Base-by-base conservation (phyloP, 2,329 filamentous ascomycete species). In the Lachnum nothofagi region DNA sequence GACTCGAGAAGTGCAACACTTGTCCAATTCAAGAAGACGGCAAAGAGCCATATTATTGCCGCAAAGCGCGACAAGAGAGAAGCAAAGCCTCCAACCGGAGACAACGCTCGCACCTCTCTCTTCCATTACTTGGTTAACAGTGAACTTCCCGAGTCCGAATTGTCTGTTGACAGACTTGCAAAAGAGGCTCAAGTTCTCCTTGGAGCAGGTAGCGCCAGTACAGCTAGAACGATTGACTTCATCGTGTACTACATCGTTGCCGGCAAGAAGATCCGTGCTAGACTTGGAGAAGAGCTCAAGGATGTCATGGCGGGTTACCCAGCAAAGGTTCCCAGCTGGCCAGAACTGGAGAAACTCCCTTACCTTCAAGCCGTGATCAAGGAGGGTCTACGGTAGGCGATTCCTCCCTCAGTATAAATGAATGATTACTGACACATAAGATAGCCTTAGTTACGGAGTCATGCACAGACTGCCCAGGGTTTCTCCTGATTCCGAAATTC, bases 141-240 rank as follows among this genome's bases (percentile, higher is more conserved):
- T 2, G 52, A 62, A 0, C 37, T 74, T 23, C 68, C 60, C 5
- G 59, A 53, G 1, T 57, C 67, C 3, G 70, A 75, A 44, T 67
- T 68, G 47, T 54, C 60, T 0, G 29, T 60, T 0, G 35, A 48
- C 1, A 60, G 69, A 0, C 55, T 71, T 2, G 51, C 51, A 2
- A 56, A 62, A 2, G 69, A 72, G 14, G 62, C 59, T 12, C 53
- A 59, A 2, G 29, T 69, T 0, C 60, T 66, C 4, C 58, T 57
- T 3, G 45, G 38, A 1, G 68, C 68, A 5, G 69, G 66, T 2
- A 66, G 63, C 25, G 65, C 68, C 23, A 72, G 66, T 0, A 65
- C 61, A 1, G 61, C 58, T 14, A 59, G 60, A 45, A 58, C 63
- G 1, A 54, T 72, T 10, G 47, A 59, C 4, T 48, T 67, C n/a